A percentile compares a stretch with the other conserved stretches of the same genome.
phyloP scores from a whole-genome alignment of 202 grass and related monocot species.

The Zoysia matrella region DNA sequence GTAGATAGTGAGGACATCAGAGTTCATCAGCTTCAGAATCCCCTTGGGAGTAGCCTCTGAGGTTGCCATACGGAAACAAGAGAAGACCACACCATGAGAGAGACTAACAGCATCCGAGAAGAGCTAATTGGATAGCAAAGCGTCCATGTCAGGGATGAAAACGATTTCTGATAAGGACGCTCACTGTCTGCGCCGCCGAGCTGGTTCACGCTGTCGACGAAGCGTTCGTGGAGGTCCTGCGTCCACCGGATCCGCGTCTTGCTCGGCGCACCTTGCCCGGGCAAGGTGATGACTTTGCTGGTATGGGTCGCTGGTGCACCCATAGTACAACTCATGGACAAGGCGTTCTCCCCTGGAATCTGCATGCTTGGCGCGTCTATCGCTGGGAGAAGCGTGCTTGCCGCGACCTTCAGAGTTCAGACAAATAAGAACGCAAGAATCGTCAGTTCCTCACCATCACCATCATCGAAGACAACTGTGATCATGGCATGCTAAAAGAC shows the following conservation, averaged over 20 bases:
- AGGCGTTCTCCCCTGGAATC: conserved; percentile 16
- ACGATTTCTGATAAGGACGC: background rate
- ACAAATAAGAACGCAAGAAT: background rate
- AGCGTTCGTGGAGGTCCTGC: conserved; percentile 83
- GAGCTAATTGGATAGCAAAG: background rate
- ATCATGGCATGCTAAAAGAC: background rate
- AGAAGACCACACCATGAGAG: conserved; percentile 11
- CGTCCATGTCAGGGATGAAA: background rate
- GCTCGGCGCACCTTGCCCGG: conserved; percentile 32
- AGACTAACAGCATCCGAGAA: conserved; percentile 3
- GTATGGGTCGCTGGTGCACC: conserved; percentile 7
- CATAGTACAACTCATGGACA: conserved; percentile 19
- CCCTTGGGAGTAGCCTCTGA: conserved; percentile 92
- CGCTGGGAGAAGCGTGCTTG: conserved; percentile 26
- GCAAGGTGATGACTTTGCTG: background rate
- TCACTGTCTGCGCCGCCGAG: conserved; percentile 89
- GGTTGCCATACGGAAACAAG: background rate
- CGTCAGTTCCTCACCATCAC: background rate
- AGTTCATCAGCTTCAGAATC: conserved; percentile 91
- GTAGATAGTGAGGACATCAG: conserved; percentile 78
- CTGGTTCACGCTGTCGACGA: conserved; percentile 80
- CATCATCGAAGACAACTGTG: background rate
- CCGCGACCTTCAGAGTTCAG: conserved; percentile 43
- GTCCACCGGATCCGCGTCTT: conserved; percentile 94
- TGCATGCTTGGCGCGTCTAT: conserved; percentile 44